Percentiles rank a stretch among this genome's conserved stretches.
Evolutionary conservation across 139 green algal genomes (phyloP).

Genomic region (Pseudopediastrum boryanum): DNA sequence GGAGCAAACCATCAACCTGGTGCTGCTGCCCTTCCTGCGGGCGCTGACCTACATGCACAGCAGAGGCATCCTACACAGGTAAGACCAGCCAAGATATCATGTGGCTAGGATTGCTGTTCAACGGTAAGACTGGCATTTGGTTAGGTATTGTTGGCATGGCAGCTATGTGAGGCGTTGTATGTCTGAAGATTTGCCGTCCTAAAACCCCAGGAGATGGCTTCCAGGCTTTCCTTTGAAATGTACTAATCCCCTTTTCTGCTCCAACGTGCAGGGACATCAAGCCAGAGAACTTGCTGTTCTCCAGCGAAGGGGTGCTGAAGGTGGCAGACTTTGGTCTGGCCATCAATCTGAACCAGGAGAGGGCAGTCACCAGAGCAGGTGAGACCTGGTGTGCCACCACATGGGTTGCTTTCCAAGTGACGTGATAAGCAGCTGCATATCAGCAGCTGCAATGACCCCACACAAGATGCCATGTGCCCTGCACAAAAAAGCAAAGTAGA

Average conservation of each 20-base stretch:
- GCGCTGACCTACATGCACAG: constrained; percentile 65
- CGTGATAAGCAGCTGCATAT: too few species aligned
- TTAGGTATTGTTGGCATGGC: neutral
- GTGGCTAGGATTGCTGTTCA: neutral
- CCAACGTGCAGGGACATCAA: constrained; percentile 64
- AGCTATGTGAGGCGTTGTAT: neutral
- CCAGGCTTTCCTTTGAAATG: too few species aligned
- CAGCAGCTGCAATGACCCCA: too few species aligned
- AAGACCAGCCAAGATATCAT: neutral
- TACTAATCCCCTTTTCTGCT: neutral
- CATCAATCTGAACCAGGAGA: constrained; percentile 51
- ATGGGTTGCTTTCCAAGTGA: too few species aligned
- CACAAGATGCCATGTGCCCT: neutral
- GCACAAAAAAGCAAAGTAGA: neutral
- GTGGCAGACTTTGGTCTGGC: constrained; percentile 65
- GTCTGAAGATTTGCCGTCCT: neutral
- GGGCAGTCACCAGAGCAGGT: constrained; percentile 56
- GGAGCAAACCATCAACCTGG: constrained; percentile 18
- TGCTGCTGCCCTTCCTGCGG: constrained; percentile 47
- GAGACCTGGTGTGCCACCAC: too few species aligned
- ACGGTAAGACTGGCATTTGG: neutral
- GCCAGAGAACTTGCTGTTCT: constrained; percentile 61
- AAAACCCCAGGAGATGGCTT: too few species aligned
- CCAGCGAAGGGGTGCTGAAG: constrained; percentile 48
- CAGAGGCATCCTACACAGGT: constrained; percentile 56